A percentile compares a stretch with the other conserved stretches of the same genome.
These are phyloP conservation scores for Aspergillus pseudoglaucus DNA, from an alignment of 2,329 filamentous ascomycete species.

Conservation along the genomic window DNA sequence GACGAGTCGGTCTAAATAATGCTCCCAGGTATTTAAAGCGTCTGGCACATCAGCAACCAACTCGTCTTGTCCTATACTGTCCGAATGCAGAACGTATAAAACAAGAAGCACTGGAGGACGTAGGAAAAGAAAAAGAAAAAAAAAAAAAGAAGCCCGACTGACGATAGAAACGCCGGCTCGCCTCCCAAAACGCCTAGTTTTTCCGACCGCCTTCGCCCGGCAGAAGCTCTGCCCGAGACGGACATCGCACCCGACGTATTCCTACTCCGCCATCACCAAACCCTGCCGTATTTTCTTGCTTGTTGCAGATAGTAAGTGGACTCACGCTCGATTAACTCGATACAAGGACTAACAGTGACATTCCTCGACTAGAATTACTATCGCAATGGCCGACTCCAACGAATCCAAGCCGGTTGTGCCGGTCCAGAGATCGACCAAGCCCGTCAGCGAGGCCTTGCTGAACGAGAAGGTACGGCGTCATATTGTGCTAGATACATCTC, in stretches of 20 bases:
- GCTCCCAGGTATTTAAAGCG: conserved; percentile 2
- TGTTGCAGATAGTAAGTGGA: conserved; percentile 12
- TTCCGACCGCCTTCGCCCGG: conserved; percentile 34
- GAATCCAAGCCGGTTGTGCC: conserved; percentile 55
- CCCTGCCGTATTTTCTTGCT: background rate
- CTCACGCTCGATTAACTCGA: background rate
- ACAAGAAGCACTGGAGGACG: conserved; percentile 2
- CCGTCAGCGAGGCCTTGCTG: conserved; percentile 93
- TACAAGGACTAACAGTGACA: conserved; percentile 10
- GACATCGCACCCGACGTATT: conserved; percentile 14
- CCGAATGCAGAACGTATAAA: background rate
- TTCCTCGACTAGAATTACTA: conserved; percentile 2
- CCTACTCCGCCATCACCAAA: conserved; percentile 16
- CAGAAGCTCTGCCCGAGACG: conserved; percentile 17
- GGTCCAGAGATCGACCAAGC: conserved; percentile 64
- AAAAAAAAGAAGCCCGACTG: conserved; percentile 17
- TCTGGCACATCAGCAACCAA: background rate
- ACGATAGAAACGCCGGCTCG: conserved; percentile 2
- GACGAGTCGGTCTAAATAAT: conserved; percentile 10
- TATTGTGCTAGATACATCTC: background rate
- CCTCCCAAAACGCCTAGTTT: conserved; percentile 20
- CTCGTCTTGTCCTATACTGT: background rate
- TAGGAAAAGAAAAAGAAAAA: conserved; percentile 14
- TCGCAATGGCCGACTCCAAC: conserved; percentile 51
- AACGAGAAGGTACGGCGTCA: conserved; percentile 81